Conservation (phyloP, 306 rosid species). For the Cicer judaicum region DNA sequence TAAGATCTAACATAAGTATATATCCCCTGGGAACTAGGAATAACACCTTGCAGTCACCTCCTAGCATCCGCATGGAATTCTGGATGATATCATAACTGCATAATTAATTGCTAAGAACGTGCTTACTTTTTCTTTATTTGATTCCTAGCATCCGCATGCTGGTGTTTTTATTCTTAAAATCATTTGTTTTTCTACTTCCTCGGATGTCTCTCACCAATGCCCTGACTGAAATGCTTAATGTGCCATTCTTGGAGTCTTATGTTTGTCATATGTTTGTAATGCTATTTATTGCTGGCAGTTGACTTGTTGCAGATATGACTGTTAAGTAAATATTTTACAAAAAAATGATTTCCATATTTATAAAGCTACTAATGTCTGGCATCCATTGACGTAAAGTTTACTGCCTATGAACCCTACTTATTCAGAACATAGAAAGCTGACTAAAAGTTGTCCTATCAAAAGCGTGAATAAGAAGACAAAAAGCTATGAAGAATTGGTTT, state of each 20-base stretch:
- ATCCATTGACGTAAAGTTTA: conserved; percentile 41
- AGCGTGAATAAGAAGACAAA: conserved; percentile 6
- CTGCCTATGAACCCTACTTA: conserved; percentile 30
- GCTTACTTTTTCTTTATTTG: not conserved
- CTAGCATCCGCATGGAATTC: no score
- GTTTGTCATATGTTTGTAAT: conserved; percentile 52
- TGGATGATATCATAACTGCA: no score
- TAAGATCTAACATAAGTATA: no score
- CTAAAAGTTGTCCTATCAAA: conserved; percentile 33
- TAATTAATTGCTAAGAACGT: not conserved
- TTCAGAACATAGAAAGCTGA: conserved; percentile 39
- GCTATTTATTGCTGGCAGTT: conserved; percentile 33
- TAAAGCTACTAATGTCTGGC: conserved; percentile 28
- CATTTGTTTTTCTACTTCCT: conserved; percentile 43
- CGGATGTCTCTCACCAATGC: conserved; percentile 54
- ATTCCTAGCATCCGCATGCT: conserved; percentile 7
- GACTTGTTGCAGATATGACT: conserved; percentile 33
- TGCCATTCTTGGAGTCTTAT: conserved; percentile 53
- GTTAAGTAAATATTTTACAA: conserved; percentile 17
- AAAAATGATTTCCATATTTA: conserved; percentile 4
- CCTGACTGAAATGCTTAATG: conserved; percentile 62
- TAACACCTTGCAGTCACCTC: no score
- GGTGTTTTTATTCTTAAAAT: conserved; percentile 10
- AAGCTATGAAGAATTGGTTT: conserved; percentile 29
- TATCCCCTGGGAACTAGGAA: no score